Conservation (phyloP, 148 eudicot species). For the Diospyros lotus region DNA sequence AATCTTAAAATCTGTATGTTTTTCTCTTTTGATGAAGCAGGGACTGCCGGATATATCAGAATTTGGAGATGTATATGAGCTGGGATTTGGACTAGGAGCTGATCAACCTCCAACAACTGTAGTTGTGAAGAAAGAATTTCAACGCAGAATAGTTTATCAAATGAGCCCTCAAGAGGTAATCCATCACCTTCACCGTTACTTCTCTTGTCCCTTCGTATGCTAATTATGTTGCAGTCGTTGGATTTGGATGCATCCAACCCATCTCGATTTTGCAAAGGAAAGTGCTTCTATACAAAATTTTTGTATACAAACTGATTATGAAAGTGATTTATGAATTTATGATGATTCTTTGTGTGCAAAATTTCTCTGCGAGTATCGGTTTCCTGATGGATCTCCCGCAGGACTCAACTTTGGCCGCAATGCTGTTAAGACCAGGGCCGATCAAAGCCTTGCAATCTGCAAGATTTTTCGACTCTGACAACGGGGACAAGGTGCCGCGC, state of each 20-base stretch:
- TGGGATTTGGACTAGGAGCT: constrained; percentile 44
- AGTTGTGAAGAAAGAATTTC: constrained; percentile 42
- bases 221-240: background rate
- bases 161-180: constrained; percentile 66
- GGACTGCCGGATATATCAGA: constrained; percentile 69
- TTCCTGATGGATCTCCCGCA: constrained; percentile 6
- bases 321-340: too few relatives aligned
- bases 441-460: constrained; percentile 36
- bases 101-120: constrained; percentile 70
- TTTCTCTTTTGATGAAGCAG: constrained; percentile 19
- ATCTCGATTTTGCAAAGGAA: too few relatives aligned
- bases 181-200: too few relatives aligned
- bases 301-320: too few relatives aligned
- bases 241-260: too few relatives aligned
- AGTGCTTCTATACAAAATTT: too few relatives aligned
- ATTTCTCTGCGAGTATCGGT: too few relatives aligned
- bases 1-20: background rate
- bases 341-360: too few relatives aligned
- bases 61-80: constrained; percentile 38
- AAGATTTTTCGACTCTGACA: constrained; percentile 23
- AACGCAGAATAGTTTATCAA: constrained; percentile 50
- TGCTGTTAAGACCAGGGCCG: constrained; percentile 76
- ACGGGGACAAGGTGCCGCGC: constrained; percentile 39
- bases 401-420: constrained; percentile 60
- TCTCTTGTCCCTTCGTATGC: background rate